Percentiles rank a stretch among this genome's conserved stretches.
Evolutionary conservation across 306 rosid species (phyloP).

Genomic region (Gillenia trifoliata): DNA sequence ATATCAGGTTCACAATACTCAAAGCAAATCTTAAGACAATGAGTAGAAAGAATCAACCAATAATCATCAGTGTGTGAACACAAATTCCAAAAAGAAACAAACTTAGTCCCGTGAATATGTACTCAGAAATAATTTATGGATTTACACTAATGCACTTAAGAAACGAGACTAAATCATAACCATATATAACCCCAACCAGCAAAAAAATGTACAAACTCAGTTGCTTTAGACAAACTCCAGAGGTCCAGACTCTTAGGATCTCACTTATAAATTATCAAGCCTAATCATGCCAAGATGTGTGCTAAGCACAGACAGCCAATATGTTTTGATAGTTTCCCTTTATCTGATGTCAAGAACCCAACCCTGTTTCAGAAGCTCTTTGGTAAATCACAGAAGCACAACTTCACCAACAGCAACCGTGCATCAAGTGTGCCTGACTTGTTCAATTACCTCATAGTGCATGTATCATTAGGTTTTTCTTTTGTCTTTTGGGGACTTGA

Average conservation of each 20-base stretch:
- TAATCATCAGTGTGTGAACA: background rate
- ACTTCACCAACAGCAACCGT: background rate
- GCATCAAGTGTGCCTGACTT: background rate
- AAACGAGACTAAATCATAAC: background rate
- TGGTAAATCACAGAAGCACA: background rate
- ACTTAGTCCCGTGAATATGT: background rate
- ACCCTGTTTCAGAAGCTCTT: background rate
- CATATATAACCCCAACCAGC: background rate
- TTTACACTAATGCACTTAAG: background rate
- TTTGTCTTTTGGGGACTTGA: background rate
- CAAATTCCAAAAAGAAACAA: background rate
- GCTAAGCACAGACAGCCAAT: background rate
- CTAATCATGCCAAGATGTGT: background rate
- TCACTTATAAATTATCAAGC: background rate
- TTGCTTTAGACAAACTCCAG: background rate
- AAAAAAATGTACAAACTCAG: background rate
- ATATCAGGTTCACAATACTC: background rate
- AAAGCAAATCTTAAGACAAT: background rate
- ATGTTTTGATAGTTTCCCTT: background rate
- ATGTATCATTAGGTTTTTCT: background rate
- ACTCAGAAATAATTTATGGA: background rate
- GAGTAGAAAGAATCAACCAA: background rate
- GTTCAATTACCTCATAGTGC: background rate
- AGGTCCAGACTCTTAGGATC: background rate
- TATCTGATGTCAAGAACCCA: background rate